A percentile compares a stretch with the other conserved stretches of the same genome.
Evolutionary conservation across 805 yeast genomes (phyloP).

Genomic region (Saturnispora sekii): DNA sequence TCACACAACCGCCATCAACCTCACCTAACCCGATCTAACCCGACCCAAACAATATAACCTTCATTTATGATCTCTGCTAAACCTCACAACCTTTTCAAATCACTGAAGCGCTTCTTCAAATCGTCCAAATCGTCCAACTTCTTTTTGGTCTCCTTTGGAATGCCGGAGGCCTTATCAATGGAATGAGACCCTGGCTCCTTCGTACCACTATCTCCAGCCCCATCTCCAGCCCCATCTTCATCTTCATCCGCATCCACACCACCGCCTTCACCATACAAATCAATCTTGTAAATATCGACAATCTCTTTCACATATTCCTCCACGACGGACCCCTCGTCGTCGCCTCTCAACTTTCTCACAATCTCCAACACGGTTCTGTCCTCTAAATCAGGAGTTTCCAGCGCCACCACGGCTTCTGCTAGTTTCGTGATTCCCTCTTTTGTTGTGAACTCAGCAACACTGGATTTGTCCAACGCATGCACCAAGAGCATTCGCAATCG

Average conservation of each 20-base stretch:
- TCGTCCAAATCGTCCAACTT: slow-evolving; percentile 20
- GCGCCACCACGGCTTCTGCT: background rate
- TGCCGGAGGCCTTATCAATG: background rate
- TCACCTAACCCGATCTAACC: no score
- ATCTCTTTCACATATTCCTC: slow-evolving; percentile 23
- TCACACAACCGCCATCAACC: no score
- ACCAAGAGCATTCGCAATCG: slow-evolving; percentile 5
- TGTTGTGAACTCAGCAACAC: background rate
- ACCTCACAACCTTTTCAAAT: slow-evolving; percentile 35
- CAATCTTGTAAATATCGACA: slow-evolving; percentile 22
- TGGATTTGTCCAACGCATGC: slow-evolving; percentile 6
- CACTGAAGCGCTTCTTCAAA: slow-evolving; percentile 24
- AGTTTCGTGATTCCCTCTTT: slow-evolving; percentile 4
- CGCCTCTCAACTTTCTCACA: slow-evolving; percentile 20
- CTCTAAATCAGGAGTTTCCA: slow-evolving; percentile 9
- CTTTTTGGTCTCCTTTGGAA: slow-evolving; percentile 5
- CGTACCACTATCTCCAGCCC: slow-evolving; percentile 6
- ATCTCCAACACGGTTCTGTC: slow-evolving; percentile 15
- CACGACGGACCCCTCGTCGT: slow-evolving; percentile 19
- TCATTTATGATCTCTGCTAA: no score
- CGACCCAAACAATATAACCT: no score
- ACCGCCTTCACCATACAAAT: slow-evolving; percentile 16
- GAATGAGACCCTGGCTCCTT: background rate
- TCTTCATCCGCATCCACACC: slow-evolving; percentile 4
- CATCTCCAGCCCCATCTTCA: slow-evolving; percentile 5